phyloP scores from a whole-genome alignment of 495 filamentous ascomycete species.

The Achaetomiella virescens region DNA sequence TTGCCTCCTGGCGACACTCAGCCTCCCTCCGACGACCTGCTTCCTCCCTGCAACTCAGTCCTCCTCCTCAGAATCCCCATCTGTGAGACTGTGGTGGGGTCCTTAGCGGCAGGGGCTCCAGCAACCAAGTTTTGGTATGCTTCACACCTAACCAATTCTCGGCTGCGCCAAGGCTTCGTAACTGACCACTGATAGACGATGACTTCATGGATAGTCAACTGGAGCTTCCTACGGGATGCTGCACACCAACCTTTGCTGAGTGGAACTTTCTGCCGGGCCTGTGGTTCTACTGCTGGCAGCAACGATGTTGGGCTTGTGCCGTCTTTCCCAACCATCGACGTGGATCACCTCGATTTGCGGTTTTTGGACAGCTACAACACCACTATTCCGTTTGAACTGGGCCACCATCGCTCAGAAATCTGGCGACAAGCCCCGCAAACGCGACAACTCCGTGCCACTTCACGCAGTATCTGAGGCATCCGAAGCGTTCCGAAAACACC shows the following conservation, averaged over 20 bases:
- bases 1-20: no score
- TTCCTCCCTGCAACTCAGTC: no score
- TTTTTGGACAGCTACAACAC: conserved; percentile 11
- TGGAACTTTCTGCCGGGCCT: conserved; percentile 11
- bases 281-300: conserved; percentile 9
- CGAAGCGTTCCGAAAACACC: conserved; percentile 7
- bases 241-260: not conserved
- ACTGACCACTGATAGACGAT: not conserved
- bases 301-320: not conserved
- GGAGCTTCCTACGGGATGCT: not conserved
- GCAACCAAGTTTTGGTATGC: not conserved
- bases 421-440: not conserved
- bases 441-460: not conserved
- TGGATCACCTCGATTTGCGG: conserved; percentile 10
- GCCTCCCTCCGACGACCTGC: no score
- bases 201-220: not conserved
- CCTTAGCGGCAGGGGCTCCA: no score
- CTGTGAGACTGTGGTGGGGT: no score
- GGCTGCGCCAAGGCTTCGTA: no score
- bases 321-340: conserved; percentile 1
- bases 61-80: no score
- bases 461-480: not conserved
- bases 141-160: no score
- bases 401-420: not conserved
- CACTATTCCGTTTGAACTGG: conserved; percentile 2